Percentiles rank a stretch among this genome's conserved stretches.
Conservation (phyloP, 2,329 filamentous ascomycete genomes). For the Thielaviopsis populi region DNA sequence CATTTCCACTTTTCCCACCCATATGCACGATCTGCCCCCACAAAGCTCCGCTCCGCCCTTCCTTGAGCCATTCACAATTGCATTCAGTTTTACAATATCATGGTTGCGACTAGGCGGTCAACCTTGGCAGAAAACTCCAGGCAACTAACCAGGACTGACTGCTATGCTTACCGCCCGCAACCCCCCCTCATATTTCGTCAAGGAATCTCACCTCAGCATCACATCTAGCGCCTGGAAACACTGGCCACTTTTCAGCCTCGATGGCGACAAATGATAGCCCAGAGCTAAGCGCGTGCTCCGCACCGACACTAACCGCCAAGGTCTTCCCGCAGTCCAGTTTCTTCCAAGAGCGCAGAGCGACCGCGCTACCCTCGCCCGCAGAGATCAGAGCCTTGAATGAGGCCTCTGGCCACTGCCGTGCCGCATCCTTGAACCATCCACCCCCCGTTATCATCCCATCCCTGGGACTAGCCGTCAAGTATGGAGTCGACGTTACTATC, state of each 20-base stretch:
- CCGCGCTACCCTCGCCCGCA: not conserved
- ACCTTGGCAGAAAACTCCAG: not conserved
- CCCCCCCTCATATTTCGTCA: not conserved
- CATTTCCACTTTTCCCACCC: no score
- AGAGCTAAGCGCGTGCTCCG: not conserved
- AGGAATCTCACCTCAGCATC: not conserved
- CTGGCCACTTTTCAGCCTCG: not conserved
- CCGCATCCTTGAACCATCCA: not conserved
- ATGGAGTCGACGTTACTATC: not conserved
- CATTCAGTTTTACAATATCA: no score
- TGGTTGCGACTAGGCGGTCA: not conserved
- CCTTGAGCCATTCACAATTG: no score
- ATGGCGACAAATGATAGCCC: not conserved
- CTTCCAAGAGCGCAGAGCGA: not conserved
- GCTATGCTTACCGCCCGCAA: not conserved
- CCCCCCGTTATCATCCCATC: not conserved
- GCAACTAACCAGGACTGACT: not conserved
- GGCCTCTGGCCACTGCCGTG: not conserved
- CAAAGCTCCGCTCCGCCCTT: no score
- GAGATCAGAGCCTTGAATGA: not conserved
- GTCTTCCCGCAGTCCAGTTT: not conserved
- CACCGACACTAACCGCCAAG: not conserved
- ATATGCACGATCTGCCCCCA: no score
- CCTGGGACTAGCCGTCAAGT: not conserved
- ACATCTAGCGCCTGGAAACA: not conserved